Evolutionary conservation across 2,329 filamentous ascomycete species (phyloP), one percentile per base, ranked within the genome.

Genomic region (Dactylellina haptotyla): DNA sequence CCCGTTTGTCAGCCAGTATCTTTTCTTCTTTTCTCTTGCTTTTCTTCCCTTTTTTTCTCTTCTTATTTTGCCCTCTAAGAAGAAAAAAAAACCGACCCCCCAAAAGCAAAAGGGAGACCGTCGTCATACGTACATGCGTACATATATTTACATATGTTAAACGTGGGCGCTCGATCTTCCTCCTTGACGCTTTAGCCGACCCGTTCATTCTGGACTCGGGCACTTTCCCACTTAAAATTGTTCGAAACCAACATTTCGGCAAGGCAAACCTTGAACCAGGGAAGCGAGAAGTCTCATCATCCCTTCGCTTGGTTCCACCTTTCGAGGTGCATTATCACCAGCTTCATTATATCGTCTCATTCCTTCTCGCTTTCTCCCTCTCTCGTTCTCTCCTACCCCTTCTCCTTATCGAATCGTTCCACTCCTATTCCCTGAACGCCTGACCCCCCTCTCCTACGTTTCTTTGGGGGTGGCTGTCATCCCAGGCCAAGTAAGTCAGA

Each of bases 171-270:
- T 51, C 39, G 41, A 56, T 66, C 62, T 57, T 30, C 39, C 57
- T 54, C 50, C 28, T 66, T 59, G 59, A 65, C 53, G 58, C 45
- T 64, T 72, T 72, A 72, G 59, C 58, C 67, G 67, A 72, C 67
- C 59, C 67, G 59, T 46, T 72, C 53, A 64, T 59, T 72, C 67
- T 72, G 59, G 59, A 59, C 67, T 72, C 67, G 67, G 67, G 61
- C 67, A 72, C 67, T 72, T 72, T 72, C 61, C 67, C 67, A 50
- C 54, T 72, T 65, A 59, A 72, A 71, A 64, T 26, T 72, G 66
- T 58, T 71, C 66, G 66, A 64, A 71, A 71, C 67, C 66, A 71
- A 64, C 67, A 72, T 45, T 72, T 72, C 67, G 67, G 67, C 67
- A 72, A 72, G 51, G 59, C 67, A 63, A 72, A 65, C 59, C 67